phyloP scores from a whole-genome alignment of 2,329 filamentous ascomycete genomes.

The Xylariaceae sp. region DNA sequence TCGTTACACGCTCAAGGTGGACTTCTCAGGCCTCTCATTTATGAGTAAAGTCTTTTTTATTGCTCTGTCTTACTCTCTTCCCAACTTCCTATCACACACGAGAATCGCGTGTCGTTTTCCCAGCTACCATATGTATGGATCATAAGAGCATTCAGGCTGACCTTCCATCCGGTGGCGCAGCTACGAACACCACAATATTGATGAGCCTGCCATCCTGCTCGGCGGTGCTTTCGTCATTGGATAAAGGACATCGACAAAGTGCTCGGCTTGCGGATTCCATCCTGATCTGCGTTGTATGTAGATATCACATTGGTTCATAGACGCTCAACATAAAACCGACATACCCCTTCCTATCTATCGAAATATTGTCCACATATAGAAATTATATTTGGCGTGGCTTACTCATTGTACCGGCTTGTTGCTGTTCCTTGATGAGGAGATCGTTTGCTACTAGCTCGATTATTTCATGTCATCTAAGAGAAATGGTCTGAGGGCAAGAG shows the following conservation, averaged over 20 bases:
- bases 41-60: not conserved
- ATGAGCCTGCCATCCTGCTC: conserved; percentile 76
- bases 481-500: too few relatives aligned
- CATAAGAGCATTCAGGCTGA: not conserved
- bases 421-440: too few relatives aligned
- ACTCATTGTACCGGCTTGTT: too few relatives aligned
- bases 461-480: too few relatives aligned
- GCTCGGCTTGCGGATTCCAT: not conserved
- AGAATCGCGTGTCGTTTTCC: not conserved
- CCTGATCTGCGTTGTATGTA: not conserved
- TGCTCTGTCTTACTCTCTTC: not conserved
- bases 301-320: not conserved
- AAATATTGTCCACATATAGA: too few relatives aligned
- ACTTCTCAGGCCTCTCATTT: not conserved
- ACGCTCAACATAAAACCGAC: too few relatives aligned
- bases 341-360: too few relatives aligned
- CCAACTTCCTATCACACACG: not conserved
- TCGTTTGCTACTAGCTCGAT: too few relatives aligned
- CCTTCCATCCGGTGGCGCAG: conserved; percentile 36
- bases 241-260: not conserved
- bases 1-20: too few relatives aligned
- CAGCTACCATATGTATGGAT: not conserved
- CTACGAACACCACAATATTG: conserved; percentile 74
- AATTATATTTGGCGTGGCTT: too few relatives aligned
- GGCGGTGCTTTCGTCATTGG: conserved; percentile 65